A percentile compares a stretch with the other conserved stretches of the same genome.
Evolutionary conservation across 148 eudicot species (phyloP).

Genomic region (Suaeda aralocaspica): DNA sequence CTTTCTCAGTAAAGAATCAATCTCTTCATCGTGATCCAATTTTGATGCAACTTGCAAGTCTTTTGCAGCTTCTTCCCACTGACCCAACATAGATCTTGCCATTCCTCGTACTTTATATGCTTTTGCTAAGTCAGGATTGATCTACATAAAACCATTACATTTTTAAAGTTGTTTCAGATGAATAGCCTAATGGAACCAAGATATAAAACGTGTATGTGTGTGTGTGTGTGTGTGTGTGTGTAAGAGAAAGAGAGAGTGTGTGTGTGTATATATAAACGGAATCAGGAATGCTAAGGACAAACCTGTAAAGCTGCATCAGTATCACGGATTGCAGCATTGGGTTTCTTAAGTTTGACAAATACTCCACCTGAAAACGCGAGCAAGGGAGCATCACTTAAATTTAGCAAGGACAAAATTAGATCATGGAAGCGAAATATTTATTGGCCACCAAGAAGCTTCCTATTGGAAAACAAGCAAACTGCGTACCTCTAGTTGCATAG

Average conservation of each 20-base stretch:
- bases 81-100: constrained; percentile 67
- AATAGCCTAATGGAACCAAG: neutral
- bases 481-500: constrained; percentile 68
- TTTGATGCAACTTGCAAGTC: constrained; percentile 65
- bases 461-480: neutral
- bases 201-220: no score
- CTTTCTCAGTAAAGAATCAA: constrained; percentile 44
- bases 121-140: constrained; percentile 73
- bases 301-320: constrained; percentile 71
- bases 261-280: neutral
- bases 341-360: constrained; percentile 49
- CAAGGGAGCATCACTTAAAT: neutral
- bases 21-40: constrained; percentile 68
- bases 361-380: constrained; percentile 40
- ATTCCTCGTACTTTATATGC: constrained; percentile 64
- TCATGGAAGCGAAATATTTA: constrained; percentile 6
- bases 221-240: no score
- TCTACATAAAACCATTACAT: constrained; percentile 30
- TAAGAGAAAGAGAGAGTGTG: no score
- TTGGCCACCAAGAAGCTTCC: neutral
- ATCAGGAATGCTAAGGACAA: neutral
- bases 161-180: neutral
- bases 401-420: neutral
- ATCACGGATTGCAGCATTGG: constrained; percentile 69
- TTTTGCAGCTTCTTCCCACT: constrained; percentile 63